Evolutionary conservation across 495 filamentous ascomycete genomes (phyloP).

Genomic region (Hypoxylon cercidicola): DNA sequence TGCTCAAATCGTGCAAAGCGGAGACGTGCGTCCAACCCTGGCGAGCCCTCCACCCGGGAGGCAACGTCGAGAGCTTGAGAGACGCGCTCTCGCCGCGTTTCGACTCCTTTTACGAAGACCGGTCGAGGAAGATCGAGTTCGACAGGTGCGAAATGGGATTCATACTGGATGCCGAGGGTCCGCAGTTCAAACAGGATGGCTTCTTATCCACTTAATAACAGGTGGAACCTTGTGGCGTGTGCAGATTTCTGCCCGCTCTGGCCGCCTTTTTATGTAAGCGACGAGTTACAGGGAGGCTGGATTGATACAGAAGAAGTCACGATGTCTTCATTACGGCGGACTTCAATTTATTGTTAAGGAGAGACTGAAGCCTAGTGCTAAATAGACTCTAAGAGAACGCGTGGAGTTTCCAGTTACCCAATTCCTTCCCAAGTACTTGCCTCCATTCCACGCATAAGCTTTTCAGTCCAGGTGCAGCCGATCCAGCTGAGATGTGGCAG

Average conservation of each 20-base stretch:
- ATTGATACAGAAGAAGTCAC: no score
- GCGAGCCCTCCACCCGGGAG: slow-evolving; percentile 65
- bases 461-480: not conserved
- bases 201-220: no score
- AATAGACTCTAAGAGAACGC: not conserved
- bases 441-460: not conserved
- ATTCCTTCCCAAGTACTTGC: not conserved
- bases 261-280: no score
- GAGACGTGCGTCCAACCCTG: slow-evolving; percentile 67
- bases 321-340: no score
- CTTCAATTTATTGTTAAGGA: not conserved
- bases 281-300: no score
- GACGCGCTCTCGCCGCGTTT: slow-evolving; percentile 61
- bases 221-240: no score
- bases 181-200: slow-evolving; percentile 56
- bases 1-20: slow-evolving; percentile 72
- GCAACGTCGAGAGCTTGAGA: slow-evolving; percentile 52
- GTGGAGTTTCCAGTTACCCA: not conserved
- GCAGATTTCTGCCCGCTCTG: no score
- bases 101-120: slow-evolving; percentile 65
- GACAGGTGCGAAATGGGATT: slow-evolving; percentile 69
- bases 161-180: slow-evolving; percentile 69
- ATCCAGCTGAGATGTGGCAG: not conserved
- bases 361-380: not conserved
- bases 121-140: slow-evolving; percentile 62